phyloP scores from a whole-genome alignment of 2,329 filamentous ascomycete genomes.

The Verruconis gallopava region DNA sequence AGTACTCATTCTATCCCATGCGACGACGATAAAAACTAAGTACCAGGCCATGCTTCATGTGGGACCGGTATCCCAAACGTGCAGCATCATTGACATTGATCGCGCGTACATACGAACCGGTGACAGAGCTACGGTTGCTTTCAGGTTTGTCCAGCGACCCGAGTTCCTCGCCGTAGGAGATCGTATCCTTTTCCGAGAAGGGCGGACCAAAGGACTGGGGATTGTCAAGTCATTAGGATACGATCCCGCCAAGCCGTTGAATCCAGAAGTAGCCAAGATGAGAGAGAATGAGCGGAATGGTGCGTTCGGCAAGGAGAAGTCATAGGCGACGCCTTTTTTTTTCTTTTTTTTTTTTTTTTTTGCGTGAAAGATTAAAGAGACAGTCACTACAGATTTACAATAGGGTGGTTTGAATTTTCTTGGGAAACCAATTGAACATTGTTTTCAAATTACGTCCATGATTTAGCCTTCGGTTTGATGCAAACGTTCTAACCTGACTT shows the following conservation, averaged over 20 bases:
- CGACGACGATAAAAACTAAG: constrained; percentile 90
- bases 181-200: constrained; percentile 83
- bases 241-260: constrained; percentile 45
- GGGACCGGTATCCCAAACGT: constrained; percentile 87
- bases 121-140: constrained; percentile 86
- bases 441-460: too few species aligned
- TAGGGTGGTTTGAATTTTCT: too few species aligned
- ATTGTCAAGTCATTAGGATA: constrained; percentile 91
- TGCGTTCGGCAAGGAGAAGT: neutral
- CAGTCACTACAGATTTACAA: too few species aligned
- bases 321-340: too few species aligned
- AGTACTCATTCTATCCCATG: constrained; percentile 89
- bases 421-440: too few species aligned
- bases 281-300: neutral
- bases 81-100: constrained; percentile 94
- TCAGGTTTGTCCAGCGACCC: constrained; percentile 85
- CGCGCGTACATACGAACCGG: constrained; percentile 90
- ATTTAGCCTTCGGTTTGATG: too few species aligned
- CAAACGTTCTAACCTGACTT: too few species aligned
- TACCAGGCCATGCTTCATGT: constrained; percentile 99
- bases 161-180: constrained; percentile 87
- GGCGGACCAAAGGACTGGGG: constrained; percentile 84
- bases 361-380: too few species aligned
- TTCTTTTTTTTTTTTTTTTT: too few species aligned
- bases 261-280: constrained; percentile 22